Evolutionary conservation across 495 filamentous ascomycete species (phyloP).

Genomic region (Aspergillus panamensis): DNA sequence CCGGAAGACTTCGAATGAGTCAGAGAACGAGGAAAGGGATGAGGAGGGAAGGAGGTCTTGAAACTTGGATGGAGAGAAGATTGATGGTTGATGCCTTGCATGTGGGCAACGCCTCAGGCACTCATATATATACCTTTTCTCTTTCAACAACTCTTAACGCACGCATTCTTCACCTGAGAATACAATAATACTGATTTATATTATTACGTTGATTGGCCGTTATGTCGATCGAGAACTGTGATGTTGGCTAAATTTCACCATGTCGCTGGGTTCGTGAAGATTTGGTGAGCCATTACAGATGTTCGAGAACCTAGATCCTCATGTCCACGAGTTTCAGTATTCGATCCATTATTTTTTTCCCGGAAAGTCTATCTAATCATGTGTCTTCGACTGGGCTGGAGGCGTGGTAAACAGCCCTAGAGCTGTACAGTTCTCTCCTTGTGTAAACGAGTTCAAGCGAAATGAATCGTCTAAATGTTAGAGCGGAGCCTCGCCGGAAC

Average conservation of each 20-base stretch:
- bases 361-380: neutral
- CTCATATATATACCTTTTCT: neutral
- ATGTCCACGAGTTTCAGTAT: neutral
- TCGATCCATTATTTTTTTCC: conserved; percentile 1
- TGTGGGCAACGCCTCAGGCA: conserved; percentile 3
- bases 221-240: no score
- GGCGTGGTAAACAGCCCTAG: neutral
- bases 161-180: no score
- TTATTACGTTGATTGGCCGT: no score
- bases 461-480: neutral
- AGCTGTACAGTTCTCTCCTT: neutral
- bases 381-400: neutral
- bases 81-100: neutral
- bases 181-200: no score
- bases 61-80: neutral
- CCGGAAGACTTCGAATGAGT: conserved; percentile 3
- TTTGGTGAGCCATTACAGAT: no score
- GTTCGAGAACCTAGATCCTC: neutral
- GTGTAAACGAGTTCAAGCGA: neutral
- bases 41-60: neutral
- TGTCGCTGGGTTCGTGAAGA: no score
- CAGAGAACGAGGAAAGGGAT: conserved; percentile 1
- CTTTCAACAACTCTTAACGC: neutral
- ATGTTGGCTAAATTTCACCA: no score
- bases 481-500: neutral